Evolutionary conservation across 2,329 filamentous ascomycete species (phyloP), one percentile per base, ranked within the genome.

Genomic region (Aspergillus ochraceoroseus): DNA sequence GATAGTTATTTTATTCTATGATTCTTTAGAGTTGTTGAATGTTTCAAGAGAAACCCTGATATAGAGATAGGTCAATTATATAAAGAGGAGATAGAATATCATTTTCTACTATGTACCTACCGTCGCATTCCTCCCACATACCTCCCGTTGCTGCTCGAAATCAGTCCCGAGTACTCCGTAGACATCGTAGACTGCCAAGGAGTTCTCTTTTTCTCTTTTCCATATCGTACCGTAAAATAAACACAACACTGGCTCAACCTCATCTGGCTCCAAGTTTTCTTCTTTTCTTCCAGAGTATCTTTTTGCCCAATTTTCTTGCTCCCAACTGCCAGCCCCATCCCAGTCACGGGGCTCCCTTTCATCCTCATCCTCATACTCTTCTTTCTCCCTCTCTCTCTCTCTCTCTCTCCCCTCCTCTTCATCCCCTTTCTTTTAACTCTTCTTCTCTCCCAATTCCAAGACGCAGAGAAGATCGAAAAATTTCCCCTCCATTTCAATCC

Each of bases 331-430:
- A 46, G 53, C 50, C 51, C 25, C 31, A 29, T 43, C 34, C 23
- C 43, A 41, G 42, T 50, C 47, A 48, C 47, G 43, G 41, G 43
- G 33, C n/a, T 36, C 39, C 23, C 31, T 13, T 27, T 43, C 49
- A 25, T 43, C 46, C 53, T 40, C 40, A 39, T 52, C 49, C 49
- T 60, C 51, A 46, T 55, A 33, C 53, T 54, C 26, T 47, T 52
- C 26, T 43, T 55, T 46, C 38, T 38, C 43, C 51, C 51, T 46
- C 40, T 49, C 32, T 50, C 47, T 44, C 46, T 46, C 38, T 43
- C 38, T 36, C 42, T 43, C 39, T 38, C 40, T 30, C 28, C 47
- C 48, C 43, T 37, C 42, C 43, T n/a, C 22, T 28, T 27, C 28
- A 26, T 41, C 42, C 26, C 13, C 30, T 26, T 28, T n/a, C n/a